phyloP scores from a whole-genome alignment of 805 yeast species.

The Danielia oregonensis region DNA sequence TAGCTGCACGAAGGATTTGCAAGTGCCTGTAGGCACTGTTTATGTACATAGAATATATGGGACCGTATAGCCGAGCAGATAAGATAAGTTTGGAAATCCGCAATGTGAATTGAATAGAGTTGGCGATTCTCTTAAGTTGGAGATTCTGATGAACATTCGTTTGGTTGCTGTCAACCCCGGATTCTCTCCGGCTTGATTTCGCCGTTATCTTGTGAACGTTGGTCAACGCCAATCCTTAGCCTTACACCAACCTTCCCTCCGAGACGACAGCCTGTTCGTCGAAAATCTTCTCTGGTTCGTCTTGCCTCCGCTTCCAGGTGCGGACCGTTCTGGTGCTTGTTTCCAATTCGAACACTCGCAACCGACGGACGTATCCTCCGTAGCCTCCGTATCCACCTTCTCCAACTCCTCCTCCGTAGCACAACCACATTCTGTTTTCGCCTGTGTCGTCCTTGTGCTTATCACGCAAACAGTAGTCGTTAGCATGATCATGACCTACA shows the following conservation, averaged over 20 bases:
- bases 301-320: constrained; percentile 74
- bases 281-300: constrained; percentile 42
- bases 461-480: constrained; percentile 79
- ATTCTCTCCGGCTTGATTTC: too few species aligned
- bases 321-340: constrained; percentile 41
- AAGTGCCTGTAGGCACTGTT: too few species aligned
- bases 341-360: constrained; percentile 70
- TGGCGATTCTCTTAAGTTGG: too few species aligned
- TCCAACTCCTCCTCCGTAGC: constrained; percentile 92
- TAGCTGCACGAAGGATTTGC: too few species aligned
- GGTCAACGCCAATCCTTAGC: background rate
- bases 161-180: too few species aligned
- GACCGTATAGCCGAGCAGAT: too few species aligned
- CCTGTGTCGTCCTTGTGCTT: constrained; percentile 24
- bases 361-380: constrained; percentile 78
- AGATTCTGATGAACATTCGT: too few species aligned
- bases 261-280: constrained; percentile 49
- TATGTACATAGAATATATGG: too few species aligned
- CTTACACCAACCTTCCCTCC: constrained; percentile 2
- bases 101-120: too few species aligned
- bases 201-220: too few species aligned
- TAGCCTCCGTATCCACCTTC: constrained; percentile 97
- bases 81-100: too few species aligned
- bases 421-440: constrained; percentile 62
- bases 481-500: constrained; percentile 95